A percentile compares a stretch with the other conserved stretches of the same genome.
phyloP scores from a whole-genome alignment of 306 rosid species.

The Glycine soja region DNA sequence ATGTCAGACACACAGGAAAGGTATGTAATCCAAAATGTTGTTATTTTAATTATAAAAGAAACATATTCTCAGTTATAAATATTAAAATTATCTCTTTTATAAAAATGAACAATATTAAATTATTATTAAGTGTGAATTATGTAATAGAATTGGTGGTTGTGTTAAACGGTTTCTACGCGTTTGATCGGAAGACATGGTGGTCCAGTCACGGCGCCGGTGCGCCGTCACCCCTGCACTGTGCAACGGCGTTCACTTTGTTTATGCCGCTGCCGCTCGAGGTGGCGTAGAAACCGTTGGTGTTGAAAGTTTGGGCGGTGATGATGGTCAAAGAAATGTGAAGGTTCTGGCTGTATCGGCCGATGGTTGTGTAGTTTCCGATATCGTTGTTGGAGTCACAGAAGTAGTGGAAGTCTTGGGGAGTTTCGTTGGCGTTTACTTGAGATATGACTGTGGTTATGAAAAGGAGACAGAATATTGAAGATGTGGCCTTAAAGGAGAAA shows the following conservation, averaged over 20 bases:
- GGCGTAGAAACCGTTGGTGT: constrained; percentile 42
- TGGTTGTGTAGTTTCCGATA: constrained; percentile 52
- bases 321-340: constrained; percentile 47
- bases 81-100: too few relatives aligned
- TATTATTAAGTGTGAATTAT: too few relatives aligned
- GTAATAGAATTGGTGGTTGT: too few relatives aligned
- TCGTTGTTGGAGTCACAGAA: neutral
- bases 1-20: too few relatives aligned
- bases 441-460: neutral
- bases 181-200: too few relatives aligned
- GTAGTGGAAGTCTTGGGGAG: neutral
- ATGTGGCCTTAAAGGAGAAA: too few relatives aligned
- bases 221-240: constrained; percentile 57
- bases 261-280: constrained; percentile 42
- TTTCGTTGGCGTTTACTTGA: neutral
- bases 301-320: neutral
- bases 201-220: too few relatives aligned
- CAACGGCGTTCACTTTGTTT: constrained; percentile 43
- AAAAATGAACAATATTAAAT: too few relatives aligned
- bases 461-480: neutral
- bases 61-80: too few relatives aligned
- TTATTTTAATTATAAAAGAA: too few relatives aligned
- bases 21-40: too few relatives aligned
- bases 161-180: too few relatives aligned
- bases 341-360: constrained; percentile 49